Conservation (phyloP, 805 yeast genomes). For the Scheffersomyces coipomensis region DNA sequence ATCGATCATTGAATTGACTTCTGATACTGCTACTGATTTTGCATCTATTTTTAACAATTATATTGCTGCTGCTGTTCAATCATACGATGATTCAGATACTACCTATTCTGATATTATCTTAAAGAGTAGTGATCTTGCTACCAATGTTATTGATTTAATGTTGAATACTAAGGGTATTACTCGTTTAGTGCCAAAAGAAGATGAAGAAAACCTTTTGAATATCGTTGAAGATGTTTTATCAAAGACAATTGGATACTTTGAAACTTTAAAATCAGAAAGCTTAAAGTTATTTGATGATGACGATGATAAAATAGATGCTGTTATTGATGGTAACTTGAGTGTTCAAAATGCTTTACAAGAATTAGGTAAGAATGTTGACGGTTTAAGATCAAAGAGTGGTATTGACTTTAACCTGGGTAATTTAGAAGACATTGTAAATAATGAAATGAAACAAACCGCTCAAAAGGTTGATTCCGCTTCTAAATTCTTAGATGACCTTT, state of each 20-base stretch:
- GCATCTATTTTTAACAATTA: conserved; percentile 73
- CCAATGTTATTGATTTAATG: conserved; percentile 60
- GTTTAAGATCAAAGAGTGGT: conserved; percentile 37
- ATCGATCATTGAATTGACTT: conserved; percentile 68
- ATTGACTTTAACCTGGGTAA: conserved; percentile 43
- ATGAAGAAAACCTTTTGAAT: conserved; percentile 49
- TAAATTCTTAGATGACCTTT: conserved; percentile 50
- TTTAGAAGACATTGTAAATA: conserved; percentile 68
- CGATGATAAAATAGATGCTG: conserved; percentile 68
- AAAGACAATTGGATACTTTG: conserved; percentile 61
- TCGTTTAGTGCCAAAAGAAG: conserved; percentile 50
- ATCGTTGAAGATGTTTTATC: conserved; percentile 58
- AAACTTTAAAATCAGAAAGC: conserved; percentile 52
- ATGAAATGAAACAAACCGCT: conserved; percentile 73
- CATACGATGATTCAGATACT: conserved; percentile 38
- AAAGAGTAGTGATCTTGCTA: conserved; percentile 61
- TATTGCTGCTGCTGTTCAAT: conserved; percentile 69
- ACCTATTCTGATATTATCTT: conserved; percentile 64
- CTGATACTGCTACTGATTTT: conserved; percentile 74
- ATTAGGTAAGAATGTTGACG: conserved; percentile 54
- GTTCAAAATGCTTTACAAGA: conserved; percentile 71
- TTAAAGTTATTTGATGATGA: conserved; percentile 54
- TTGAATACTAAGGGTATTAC: conserved; percentile 69
- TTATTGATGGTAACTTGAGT: conserved; percentile 70
- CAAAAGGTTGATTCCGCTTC: conserved; percentile 67